phyloP scores from a whole-genome alignment of 2,329 filamentous ascomycete species.

The Ceratocystis diversiconidia region DNA sequence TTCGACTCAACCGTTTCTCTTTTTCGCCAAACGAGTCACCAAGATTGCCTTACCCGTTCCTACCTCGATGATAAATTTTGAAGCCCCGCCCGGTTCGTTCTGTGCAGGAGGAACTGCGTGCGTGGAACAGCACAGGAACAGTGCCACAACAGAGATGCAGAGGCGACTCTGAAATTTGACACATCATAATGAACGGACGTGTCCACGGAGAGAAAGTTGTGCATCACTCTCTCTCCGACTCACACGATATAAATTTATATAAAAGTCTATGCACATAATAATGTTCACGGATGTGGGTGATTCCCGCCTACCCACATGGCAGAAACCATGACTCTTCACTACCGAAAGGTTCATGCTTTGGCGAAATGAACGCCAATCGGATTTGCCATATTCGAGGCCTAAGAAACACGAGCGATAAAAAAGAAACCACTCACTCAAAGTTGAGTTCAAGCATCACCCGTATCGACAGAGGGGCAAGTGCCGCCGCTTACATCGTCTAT shows the following conservation, averaged over 20 bases:
- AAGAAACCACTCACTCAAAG: not conserved
- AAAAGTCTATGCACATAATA: no score
- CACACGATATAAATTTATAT: no score
- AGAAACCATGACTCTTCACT: not conserved
- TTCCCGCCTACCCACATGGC: not conserved
- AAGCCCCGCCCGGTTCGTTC: not conserved
- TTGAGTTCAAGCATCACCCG: not conserved
- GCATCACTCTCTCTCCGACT: not conserved
- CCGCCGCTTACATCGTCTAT: no score
- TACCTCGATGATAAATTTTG: not conserved
- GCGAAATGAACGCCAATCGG: not conserved
- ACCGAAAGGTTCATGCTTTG: not conserved
- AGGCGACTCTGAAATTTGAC: not conserved
- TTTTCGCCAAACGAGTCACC: not conserved
- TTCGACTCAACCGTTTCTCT: not conserved
- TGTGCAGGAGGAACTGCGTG: not conserved
- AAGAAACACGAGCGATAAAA: not conserved
- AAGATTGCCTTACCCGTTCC: no score
- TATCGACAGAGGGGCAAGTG: not conserved
- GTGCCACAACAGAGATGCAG: not conserved
- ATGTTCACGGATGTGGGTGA: not conserved
- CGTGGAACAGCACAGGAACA: conserved; percentile 3
- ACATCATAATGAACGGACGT: conserved; percentile 1
- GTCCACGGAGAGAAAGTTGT: not conserved
- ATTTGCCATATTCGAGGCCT: not conserved